These are phyloP conservation scores for Neurospora sublineolata DNA, from an alignment of 495 filamentous ascomycete genomes.

Conservation along the genomic window DNA sequence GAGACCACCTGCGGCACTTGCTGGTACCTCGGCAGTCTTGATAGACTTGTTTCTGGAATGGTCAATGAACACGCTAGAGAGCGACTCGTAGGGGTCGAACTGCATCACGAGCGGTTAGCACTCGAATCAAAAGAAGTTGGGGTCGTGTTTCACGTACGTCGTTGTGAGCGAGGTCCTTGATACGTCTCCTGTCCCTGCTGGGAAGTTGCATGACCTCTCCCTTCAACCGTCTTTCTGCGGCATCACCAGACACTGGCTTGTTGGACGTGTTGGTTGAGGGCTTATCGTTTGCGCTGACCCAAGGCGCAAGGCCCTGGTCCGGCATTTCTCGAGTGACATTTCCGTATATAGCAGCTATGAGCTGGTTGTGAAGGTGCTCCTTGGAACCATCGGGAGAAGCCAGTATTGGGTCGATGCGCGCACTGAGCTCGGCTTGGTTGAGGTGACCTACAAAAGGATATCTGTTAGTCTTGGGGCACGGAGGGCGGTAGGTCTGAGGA, in stretches of 20 bases:
- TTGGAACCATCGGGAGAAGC: constrained; percentile 57
- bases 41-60: constrained; percentile 54
- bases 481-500: constrained; percentile 3
- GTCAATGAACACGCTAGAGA: constrained; percentile 54
- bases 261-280: constrained; percentile 58
- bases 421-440: constrained; percentile 73
- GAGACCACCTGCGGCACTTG: constrained; percentile 63
- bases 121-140: not conserved
- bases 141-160: constrained; percentile 27
- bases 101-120: constrained; percentile 22
- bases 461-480: not conserved
- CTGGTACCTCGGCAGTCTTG: constrained; percentile 60
- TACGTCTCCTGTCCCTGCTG: constrained; percentile 68
- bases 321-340: constrained; percentile 84
- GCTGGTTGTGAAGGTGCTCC: constrained; percentile 82
- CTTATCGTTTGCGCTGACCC: constrained; percentile 95
- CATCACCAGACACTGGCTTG: constrained; percentile 75
- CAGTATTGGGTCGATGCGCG: constrained; percentile 58
- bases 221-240: constrained; percentile 82
- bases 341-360: constrained; percentile 71
- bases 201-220: constrained; percentile 89
- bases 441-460: constrained; percentile 48
- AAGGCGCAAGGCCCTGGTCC: constrained; percentile 82
- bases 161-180: constrained; percentile 61
- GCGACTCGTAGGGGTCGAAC: constrained; percentile 55